These are phyloP conservation scores for Mycena maculata DNA, from an alignment of 768 basidiomycete species.

Conservation along the genomic window DNA sequence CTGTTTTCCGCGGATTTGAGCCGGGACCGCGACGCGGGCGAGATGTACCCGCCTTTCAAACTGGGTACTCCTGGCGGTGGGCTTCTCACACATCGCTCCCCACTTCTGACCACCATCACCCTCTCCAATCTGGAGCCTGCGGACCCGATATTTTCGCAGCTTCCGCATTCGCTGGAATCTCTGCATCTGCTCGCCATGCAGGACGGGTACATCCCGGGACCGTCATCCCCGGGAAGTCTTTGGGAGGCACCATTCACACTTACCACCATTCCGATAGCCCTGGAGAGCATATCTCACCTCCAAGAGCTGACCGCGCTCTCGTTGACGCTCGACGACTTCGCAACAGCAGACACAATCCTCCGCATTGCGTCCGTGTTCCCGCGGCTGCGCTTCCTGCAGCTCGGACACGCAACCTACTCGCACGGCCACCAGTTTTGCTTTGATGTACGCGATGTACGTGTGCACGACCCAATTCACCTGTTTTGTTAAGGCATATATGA, in stretches of 20 bases:
- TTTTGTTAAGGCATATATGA: too few species aligned
- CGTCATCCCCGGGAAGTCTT: neutral
- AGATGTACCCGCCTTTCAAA: neutral
- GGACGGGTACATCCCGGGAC: neutral
- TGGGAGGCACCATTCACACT: neutral
- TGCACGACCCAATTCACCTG: too few species aligned
- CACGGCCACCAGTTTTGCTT: too few species aligned
- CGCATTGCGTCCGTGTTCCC: slow-evolving; percentile 1
- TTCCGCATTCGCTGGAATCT: neutral
- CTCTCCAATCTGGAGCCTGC: slow-evolving; percentile 16
- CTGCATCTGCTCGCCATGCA: slow-evolving; percentile 3
- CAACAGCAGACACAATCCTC: neutral
- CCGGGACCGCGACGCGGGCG: neutral
- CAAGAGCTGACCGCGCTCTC: slow-evolving; percentile 1
- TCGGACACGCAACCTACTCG: too few species aligned
- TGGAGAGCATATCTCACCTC: neutral
- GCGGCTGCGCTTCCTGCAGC: neutral
- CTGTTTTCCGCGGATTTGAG: slow-evolving; percentile 5
- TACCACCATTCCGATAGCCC: neutral
- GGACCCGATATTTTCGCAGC: slow-evolving; percentile 12
- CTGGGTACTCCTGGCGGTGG: neutral
- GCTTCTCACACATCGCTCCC: neutral
- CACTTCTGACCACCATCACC: neutral
- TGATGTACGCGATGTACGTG: too few species aligned
- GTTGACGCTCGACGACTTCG: neutral